Percentiles rank a stretch among this genome's conserved stretches.
Evolutionary conservation across 1,139 yeast species (phyloP).

Genomic region (Debaryomycetaceae sp.): DNA sequence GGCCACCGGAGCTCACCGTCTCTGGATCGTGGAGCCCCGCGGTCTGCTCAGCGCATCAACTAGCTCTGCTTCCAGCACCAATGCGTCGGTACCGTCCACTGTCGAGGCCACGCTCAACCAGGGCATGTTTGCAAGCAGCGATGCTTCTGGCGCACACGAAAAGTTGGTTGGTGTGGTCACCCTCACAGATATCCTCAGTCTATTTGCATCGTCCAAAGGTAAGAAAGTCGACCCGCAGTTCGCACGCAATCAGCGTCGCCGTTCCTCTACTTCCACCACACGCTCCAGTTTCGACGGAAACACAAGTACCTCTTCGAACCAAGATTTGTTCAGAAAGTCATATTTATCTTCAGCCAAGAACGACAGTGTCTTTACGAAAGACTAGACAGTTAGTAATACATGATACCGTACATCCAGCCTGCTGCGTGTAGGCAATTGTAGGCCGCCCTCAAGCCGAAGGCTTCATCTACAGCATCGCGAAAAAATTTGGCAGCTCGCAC

Average conservation of each 20-base stretch:
- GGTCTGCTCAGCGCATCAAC: slow-evolving; percentile 5
- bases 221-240: slow-evolving; percentile 70
- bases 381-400: not conserved
- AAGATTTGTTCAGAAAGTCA: slow-evolving; percentile 11
- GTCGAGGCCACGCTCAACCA: slow-evolving; percentile 18
- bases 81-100: slow-evolving; percentile 14
- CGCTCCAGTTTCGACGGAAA: slow-evolving; percentile 33
- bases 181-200: slow-evolving; percentile 79
- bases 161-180: slow-evolving; percentile 87
- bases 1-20: slow-evolving; percentile 89
- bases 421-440: no score
- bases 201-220: slow-evolving; percentile 72
- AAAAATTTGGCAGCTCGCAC: no score
- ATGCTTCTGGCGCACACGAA: slow-evolving; percentile 42
- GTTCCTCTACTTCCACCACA: slow-evolving; percentile 52
- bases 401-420: not conserved
- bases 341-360: slow-evolving; percentile 7
- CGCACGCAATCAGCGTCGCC: slow-evolving; percentile 86
- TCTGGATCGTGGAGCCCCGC: slow-evolving; percentile 81
- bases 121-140: slow-evolving; percentile 3
- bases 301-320: slow-evolving; percentile 6
- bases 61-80: slow-evolving; percentile 7
- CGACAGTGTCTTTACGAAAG: slow-evolving; percentile 9
- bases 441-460: no score
- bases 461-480: no score